Percentiles rank a stretch among this genome's conserved stretches.
phyloP scores from a whole-genome alignment of 768 basidiomycete genomes.

The Collybia sp. region DNA sequence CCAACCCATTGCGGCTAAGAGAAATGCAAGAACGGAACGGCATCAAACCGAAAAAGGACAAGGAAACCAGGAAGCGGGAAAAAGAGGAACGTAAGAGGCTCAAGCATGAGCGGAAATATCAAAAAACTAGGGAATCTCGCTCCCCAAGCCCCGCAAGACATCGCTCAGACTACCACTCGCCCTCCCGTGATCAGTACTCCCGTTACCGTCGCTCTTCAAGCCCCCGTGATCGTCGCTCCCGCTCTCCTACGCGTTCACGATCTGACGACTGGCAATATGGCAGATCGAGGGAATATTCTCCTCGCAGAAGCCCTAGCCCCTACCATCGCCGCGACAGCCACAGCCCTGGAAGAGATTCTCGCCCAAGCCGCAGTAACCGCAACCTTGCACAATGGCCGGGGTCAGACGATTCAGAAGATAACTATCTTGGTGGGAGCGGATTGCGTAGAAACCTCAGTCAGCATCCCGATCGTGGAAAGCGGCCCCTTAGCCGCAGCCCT shows the following conservation, averaged over 20 bases:
- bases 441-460: slow-evolving; percentile 22
- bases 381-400: slow-evolving; percentile 32
- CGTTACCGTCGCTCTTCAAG: slow-evolving; percentile 43
- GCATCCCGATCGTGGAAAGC: slow-evolving; percentile 28
- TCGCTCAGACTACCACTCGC: slow-evolving; percentile 14
- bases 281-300: slow-evolving; percentile 17
- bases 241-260: slow-evolving; percentile 20
- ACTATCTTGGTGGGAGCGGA: slow-evolving; percentile 14
- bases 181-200: slow-evolving; percentile 24
- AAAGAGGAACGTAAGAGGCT: slow-evolving; percentile 41
- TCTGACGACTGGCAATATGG: slow-evolving; percentile 19
- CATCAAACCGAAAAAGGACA: slow-evolving; percentile 76
- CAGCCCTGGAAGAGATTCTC: slow-evolving; percentile 21
- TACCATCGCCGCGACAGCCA: slow-evolving; percentile 26
- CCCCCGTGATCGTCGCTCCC: slow-evolving; percentile 40
- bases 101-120: slow-evolving; percentile 33
- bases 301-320: slow-evolving; percentile 25
- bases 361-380: slow-evolving; percentile 20
- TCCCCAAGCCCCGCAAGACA: slow-evolving; percentile 10
- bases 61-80: slow-evolving; percentile 53
- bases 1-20: slow-evolving; percentile 80
- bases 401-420: slow-evolving; percentile 50
- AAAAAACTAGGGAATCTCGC: slow-evolving; percentile 18
- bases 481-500: slow-evolving; percentile 33
- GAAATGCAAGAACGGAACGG: slow-evolving; percentile 80